Base-by-base conservation (phyloP, 2,329 filamentous ascomycete species). In the Mycocentrospora acerina region DNA sequence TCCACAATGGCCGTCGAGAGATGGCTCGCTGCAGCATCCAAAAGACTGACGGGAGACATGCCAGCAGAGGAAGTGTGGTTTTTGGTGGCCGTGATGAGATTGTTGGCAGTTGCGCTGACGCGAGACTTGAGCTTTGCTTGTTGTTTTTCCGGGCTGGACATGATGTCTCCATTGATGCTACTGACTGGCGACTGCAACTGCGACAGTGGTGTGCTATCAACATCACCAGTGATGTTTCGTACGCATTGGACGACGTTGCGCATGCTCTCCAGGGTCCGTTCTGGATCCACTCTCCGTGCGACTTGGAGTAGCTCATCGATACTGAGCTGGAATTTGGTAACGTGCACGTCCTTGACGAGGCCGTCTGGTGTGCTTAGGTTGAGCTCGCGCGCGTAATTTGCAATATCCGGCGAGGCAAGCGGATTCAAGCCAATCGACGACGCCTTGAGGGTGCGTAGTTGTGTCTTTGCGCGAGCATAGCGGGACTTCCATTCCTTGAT, bases 21-120 rank as follows among this genome's bases (percentile, higher is more conserved):
- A 68, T 98, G 90, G 16, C 88, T 93, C 7, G 91, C 90, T 2
- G 93, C 91, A 3, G 91, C 93, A 66, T 98, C 93, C 15, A 98
- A 75, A 3, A 98, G 72, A 5, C 89, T 95, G n/a, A 98, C 85
- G 0, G 93, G 93, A 1, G 89, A 91, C 22, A 98, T 79, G 19
- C 93, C 93, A 14, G 81, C 83, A 1, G 89, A 84, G 9, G 81
- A 79, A 24, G 87, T 85, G 66, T 93, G 95, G 61, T 95, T 95
- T 72, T 94, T 95, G 24, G 88, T 86, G 1, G 91, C 89, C 2
- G 91, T 97, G 58, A 97, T 96, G 41, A 98, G 76, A 60, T 91
- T 93, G 74, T 97, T 97, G 32, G 93, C 90, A 1, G 91, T 95
- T 2, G 86, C 85, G n/a, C 90, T 94, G 3, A 97, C 86, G 42